phyloP scores from a whole-genome alignment of 1,139 yeast genomes.

The Geotrichum klebahnii region DNA sequence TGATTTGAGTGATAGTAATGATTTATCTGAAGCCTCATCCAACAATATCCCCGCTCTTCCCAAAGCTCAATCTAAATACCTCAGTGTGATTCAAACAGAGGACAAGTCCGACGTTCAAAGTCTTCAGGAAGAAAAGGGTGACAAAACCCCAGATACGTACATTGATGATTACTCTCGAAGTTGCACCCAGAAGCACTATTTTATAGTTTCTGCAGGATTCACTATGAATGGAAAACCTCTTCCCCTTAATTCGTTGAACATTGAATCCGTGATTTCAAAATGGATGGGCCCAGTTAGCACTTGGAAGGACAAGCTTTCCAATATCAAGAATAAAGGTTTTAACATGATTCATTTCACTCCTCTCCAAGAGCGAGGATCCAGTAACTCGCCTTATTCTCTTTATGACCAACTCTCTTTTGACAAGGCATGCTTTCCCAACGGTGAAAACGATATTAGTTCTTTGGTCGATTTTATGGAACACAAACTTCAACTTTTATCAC shows the following conservation, averaged over 20 bases:
- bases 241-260: slow-evolving; percentile 73
- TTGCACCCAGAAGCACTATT: slow-evolving; percentile 58
- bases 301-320: slow-evolving; percentile 65
- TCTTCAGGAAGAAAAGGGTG: slow-evolving; percentile 14
- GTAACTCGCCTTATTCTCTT: slow-evolving; percentile 89
- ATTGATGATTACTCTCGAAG: slow-evolving; percentile 16
- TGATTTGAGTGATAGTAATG: neutral
- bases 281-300: slow-evolving; percentile 69
- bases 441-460: slow-evolving; percentile 45
- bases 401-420: slow-evolving; percentile 81
- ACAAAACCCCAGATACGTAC: slow-evolving; percentile 14
- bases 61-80: slow-evolving; percentile 3
- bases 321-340: slow-evolving; percentile 70
- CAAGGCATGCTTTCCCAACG: slow-evolving; percentile 53
- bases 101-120: slow-evolving; percentile 18
- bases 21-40: neutral
- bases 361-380: slow-evolving; percentile 78
- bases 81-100: slow-evolving; percentile 5
- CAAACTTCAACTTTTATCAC: slow-evolving; percentile 60
- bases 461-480: slow-evolving; percentile 51
- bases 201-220: slow-evolving; percentile 78
- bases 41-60: neutral
- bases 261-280: slow-evolving; percentile 84
- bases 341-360: slow-evolving; percentile 97
- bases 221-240: slow-evolving; percentile 53